Percentiles rank a stretch among this genome's conserved stretches.
These are phyloP conservation scores for Tulasnella sp. DNA, from an alignment of 768 basidiomycete genomes.

Conservation along the genomic window DNA sequence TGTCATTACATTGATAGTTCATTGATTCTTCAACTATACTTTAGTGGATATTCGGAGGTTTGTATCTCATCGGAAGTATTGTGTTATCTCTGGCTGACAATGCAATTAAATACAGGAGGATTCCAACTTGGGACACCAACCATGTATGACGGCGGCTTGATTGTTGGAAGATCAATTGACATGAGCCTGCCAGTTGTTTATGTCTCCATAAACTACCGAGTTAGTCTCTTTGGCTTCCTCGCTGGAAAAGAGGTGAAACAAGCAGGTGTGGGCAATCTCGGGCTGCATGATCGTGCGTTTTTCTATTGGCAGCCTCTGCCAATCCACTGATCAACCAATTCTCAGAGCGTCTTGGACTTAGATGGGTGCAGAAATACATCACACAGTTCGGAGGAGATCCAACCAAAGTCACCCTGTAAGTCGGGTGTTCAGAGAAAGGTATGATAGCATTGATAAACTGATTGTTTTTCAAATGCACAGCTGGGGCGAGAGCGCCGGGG, in stretches of 20 bases:
- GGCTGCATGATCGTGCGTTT: conserved; percentile 24
- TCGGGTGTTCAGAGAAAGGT: conserved; percentile 6
- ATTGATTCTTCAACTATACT: conserved; percentile 1
- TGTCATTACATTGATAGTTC: background rate
- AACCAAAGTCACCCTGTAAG: conserved; percentile 16
- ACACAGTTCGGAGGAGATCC: conserved; percentile 29
- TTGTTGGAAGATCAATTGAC: conserved; percentile 35
- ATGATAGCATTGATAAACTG: background rate
- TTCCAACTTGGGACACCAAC: conserved; percentile 14
- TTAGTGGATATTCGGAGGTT: conserved; percentile 42
- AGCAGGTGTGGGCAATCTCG: conserved; percentile 22
- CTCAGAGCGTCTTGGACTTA: conserved; percentile 24
- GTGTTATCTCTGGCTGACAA: background rate
- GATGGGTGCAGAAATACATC: conserved; percentile 31
- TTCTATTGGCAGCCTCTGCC: background rate
- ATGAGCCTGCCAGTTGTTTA: conserved; percentile 37
- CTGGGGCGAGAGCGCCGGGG: conserved; percentile 22
- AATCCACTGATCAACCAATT: background rate
- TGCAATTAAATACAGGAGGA: conserved; percentile 16
- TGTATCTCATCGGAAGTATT: background rate
- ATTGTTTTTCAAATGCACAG: no score
- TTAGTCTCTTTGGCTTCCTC: conserved; percentile 11
- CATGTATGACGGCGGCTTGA: conserved; percentile 32
- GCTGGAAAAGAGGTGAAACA: conserved; percentile 9
- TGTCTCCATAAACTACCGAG: conserved; percentile 42